A percentile compares a stretch with the other conserved stretches of the same genome.
phyloP scores from a whole-genome alignment of 371 early-diverging fungal species.

The Mortierella sp. region DNA sequence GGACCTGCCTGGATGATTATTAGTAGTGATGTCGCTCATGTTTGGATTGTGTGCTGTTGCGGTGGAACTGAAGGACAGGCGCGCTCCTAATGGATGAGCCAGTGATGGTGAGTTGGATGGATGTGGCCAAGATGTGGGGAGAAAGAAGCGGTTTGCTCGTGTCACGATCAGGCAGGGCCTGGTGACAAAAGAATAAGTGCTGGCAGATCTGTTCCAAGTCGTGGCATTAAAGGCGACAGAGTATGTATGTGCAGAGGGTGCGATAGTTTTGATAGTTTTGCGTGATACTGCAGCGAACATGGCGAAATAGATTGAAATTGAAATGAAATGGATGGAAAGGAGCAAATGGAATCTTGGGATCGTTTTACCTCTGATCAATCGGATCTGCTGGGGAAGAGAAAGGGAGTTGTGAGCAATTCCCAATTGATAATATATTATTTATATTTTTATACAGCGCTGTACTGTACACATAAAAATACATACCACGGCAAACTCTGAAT shows the following conservation, averaged over 20 bases:
- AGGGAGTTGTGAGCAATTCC: neutral
- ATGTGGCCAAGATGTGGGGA: neutral
- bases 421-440: neutral
- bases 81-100: slow-evolving; percentile 8
- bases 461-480: too few species aligned
- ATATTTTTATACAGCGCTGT: neutral
- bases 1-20: slow-evolving; percentile 8
- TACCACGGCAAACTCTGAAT: neutral
- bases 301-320: neutral
- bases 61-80: slow-evolving; percentile 3
- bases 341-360: neutral
- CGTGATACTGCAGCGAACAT: neutral
- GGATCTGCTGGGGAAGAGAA: neutral
- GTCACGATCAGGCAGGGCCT: slow-evolving; percentile 9
- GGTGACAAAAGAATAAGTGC: neutral
- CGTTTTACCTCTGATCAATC: neutral
- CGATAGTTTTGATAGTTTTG: neutral
- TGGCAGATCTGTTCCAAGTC: neutral
- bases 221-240: neutral
- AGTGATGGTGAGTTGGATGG: slow-evolving; percentile 1
- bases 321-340: neutral
- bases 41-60: neutral
- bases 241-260: neutral
- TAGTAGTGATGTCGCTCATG: neutral
- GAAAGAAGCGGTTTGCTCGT: slow-evolving; percentile 9